Base-by-base conservation (phyloP, 345 rosid genomes). In the Bruguiera parviflora region DNA sequence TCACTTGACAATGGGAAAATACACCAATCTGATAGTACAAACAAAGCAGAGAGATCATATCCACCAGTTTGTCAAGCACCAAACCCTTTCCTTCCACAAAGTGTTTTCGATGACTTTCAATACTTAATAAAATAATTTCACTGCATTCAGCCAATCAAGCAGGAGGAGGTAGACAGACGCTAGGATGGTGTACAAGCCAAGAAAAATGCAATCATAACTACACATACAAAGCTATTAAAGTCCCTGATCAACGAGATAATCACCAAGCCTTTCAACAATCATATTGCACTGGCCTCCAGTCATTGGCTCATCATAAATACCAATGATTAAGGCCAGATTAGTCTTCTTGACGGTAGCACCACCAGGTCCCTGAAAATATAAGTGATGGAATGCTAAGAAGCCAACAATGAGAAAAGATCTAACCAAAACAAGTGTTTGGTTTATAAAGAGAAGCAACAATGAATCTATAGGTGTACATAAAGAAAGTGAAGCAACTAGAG, bases 261-360 rank as follows among this genome's bases (percentile, higher is more conserved):
- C 75, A 6, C 75, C 75, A 16, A 71, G 69, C 77, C 77, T 74
- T 63, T 74, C 77, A 5, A 74, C 77, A 20, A 74, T 74, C 77
- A 74, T 74, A 63, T 74, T 74, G 72, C 77, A 74, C 58, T 74
- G 77, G 21, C 72, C 77, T 16, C 72, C 72, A 46, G 72, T 68
- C 68, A 74, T 63, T 46, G 77, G 77, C 63, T 74, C 77, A 6
- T 74, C 77, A 56, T 74, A 74, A 66, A 74, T 57, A 7, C 77
- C 77, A 19, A 74, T 60, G 62, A 74, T 57, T 18, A 74, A 68
- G n/a, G 77, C 77, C 49, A 25, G 72, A 61, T 19, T 56, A 29
- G 72, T 68, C 58, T 68, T 68, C 65, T 68, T 68, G 46, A 68
- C 21, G 0, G 72, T 68, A 15, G 29, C 58, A 28, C 72, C 72